Evolutionary conservation across 805 yeast species (phyloP).

Genomic region (Pichia rugopelliculosa): DNA sequence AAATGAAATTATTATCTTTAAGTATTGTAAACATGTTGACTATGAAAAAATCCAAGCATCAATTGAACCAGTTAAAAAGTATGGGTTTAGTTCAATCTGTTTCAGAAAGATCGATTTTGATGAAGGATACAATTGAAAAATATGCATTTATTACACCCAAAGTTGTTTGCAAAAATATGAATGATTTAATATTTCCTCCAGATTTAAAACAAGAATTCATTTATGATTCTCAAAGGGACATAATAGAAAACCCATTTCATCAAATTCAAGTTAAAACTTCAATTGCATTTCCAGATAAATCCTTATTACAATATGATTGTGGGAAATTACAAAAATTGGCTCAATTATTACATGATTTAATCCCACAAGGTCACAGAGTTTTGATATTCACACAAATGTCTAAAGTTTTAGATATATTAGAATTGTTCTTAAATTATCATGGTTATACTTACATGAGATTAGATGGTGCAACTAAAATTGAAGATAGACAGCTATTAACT

Average conservation of each 20-base stretch:
- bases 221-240: slow-evolving; percentile 23
- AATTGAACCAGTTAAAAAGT: slow-evolving; percentile 22
- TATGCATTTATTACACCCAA: slow-evolving; percentile 85
- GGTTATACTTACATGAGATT: slow-evolving; percentile 91
- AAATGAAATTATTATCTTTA: slow-evolving; percentile 61
- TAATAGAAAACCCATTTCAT: slow-evolving; percentile 53
- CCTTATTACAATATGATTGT: slow-evolving; percentile 88
- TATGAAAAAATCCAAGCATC: slow-evolving; percentile 25
- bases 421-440: slow-evolving; percentile 86
- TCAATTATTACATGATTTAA: slow-evolving; percentile 61
- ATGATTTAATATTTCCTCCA: slow-evolving; percentile 41
- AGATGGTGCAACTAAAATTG: slow-evolving; percentile 96
- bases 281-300: slow-evolving; percentile 94
- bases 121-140: slow-evolving; percentile 54
- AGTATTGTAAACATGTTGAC: slow-evolving; percentile 42
- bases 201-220: slow-evolving; percentile 25
- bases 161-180: slow-evolving; percentile 70
- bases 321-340: slow-evolving; percentile 92
- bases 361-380: slow-evolving; percentile 86
- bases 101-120: slow-evolving; percentile 30
- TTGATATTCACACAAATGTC: slow-evolving; percentile 98
- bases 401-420: slow-evolving; percentile 85
- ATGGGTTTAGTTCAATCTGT: slow-evolving; percentile 36
- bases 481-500: slow-evolving; percentile 90
- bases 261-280: slow-evolving; percentile 78